Conservation (phyloP, 768 basidiomycete genomes). For the Kwoniella dejecticola region DNA sequence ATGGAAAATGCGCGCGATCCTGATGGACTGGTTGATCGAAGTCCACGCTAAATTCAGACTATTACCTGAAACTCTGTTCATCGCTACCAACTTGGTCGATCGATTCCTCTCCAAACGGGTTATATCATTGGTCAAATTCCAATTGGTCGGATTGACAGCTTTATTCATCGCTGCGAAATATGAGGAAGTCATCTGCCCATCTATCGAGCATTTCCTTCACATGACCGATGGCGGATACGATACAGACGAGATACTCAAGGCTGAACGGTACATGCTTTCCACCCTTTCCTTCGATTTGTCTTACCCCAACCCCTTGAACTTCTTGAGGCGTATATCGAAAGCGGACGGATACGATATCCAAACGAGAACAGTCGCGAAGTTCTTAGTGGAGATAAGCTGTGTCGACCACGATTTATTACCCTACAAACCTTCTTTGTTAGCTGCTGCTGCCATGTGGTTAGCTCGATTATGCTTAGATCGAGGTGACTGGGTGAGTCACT, state of each 20-base stretch:
- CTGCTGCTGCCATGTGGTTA: constrained; percentile 84
- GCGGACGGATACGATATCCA: constrained; percentile 88
- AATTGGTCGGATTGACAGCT: constrained; percentile 84
- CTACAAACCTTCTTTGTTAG: constrained; percentile 73
- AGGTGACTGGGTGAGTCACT: constrained; percentile 75
- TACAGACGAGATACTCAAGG: constrained; percentile 78
- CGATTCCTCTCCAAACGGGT: constrained; percentile 69
- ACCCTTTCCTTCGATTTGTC: constrained; percentile 82
- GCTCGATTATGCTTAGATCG: constrained; percentile 76
- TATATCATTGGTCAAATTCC: constrained; percentile 79
- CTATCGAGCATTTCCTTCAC: constrained; percentile 74
- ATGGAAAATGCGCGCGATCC: constrained; percentile 85
- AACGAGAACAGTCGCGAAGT: constrained; percentile 84
- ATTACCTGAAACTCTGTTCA: constrained; percentile 86
- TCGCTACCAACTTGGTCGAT: constrained; percentile 78
- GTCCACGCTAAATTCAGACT: constrained; percentile 84
- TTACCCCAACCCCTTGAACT: constrained; percentile 86
- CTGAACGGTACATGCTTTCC: constrained; percentile 84
- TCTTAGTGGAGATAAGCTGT: constrained; percentile 80
- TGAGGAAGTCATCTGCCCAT: constrained; percentile 88
- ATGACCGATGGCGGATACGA: constrained; percentile 77
- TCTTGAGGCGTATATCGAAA: constrained; percentile 84
- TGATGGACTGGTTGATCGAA: constrained; percentile 92
- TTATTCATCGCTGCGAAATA: constrained; percentile 88
- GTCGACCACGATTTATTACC: constrained; percentile 78